Evolutionary conservation across 2,329 filamentous ascomycete genomes (phyloP), one percentile per base, ranked within the genome.

Genomic region (Diaporthe sp.): DNA sequence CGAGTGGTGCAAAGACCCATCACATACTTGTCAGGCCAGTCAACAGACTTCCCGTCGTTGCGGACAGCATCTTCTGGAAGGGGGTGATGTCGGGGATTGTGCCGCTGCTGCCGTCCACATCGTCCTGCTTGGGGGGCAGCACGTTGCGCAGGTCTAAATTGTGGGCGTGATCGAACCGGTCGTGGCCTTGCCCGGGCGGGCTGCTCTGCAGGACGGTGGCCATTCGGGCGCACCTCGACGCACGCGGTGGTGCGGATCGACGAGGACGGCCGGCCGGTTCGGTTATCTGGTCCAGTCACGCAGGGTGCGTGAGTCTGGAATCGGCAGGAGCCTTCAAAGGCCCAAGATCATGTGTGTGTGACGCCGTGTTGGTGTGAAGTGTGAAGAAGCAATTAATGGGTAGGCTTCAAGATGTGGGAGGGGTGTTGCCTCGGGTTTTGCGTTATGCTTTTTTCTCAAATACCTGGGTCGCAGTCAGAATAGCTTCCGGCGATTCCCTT

Each of bases 21-120:
- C 37, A 75, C 90, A 79, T 89, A 98, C 96, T 95, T 57, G 98
- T 90, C 37, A 98, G 85, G 28, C 95, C 97, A 12, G 96, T 98
- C 78, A 98, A 84, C 75, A 99, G 86, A 85, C 96, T 98, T 76
- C 97, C 97, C 73, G 94, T 93, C 79, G 96, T 94, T 68, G 97
- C 97, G 74, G 96, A 98, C 73, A 98, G 84, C 97, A 99, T 99
- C 87, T 96, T 97, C 86, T 98, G 96, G 17, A 90, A 85, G 31
- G 95, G 90, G 7, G 96, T 95, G 78, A 97, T 95, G 77, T 96
- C 92, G 44, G 74, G 65, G 22, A 67, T 15, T 15, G 74, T 47
- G 60, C 60, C 51, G 51, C 63, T 34, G 28, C 53, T 51, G 31
- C 28, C 83, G 72, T 81, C 80, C 31, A 20, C 83, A 70, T 81